Evolutionary conservation across 345 rosid species (phyloP), one percentile per base, ranked within the genome.

Genomic region (Corymbia maculata): DNA sequence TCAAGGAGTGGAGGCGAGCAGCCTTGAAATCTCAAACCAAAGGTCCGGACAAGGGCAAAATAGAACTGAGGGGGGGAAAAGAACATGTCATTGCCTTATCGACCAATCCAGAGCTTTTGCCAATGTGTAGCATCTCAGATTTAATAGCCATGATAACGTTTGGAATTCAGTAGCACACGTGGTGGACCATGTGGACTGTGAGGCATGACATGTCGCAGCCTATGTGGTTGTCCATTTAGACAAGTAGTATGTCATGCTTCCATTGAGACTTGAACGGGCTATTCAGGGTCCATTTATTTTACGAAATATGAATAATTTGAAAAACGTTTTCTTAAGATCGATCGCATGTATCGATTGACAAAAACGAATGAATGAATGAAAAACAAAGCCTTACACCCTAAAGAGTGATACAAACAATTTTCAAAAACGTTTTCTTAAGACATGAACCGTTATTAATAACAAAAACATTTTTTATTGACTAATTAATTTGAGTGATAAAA

Each of bases 301-400:
- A 1, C 6, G 1, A 1, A 75, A 75, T 36, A 2, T 8, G 3
- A 19, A 75, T 2, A 0, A 75, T 19, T 32, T 68, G 0, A 5
- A 36, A 70, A 70, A 19, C 2, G 5, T 70, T 0, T 70, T 36
- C 0, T 4, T 17, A 75, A 36, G 3, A 75, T 36, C 0, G 13
- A 19, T 0, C 0, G 0, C 1, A 9, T 5, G 1, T 70, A 19
- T 17, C 13, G n/a, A 0, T 19, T 70, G 36, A 42, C 1, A 1
- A 36, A 75, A 75, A 1, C 36, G 1, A 3, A 75, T 17, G 0
- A 70, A 36, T 0, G 2, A 3, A 36, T 4, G 42, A 36, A 36
- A 36, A 36, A 36, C 42, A 36, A 36, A 36, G 42, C 4, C 42
- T 36, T 36, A 4, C 42, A 36, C 42, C 42, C 42, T 36, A 36